These are phyloP conservation scores for Colletotrichum sp. DNA, from an alignment of 2,329 filamentous ascomycete species.

Conservation along the genomic window DNA sequence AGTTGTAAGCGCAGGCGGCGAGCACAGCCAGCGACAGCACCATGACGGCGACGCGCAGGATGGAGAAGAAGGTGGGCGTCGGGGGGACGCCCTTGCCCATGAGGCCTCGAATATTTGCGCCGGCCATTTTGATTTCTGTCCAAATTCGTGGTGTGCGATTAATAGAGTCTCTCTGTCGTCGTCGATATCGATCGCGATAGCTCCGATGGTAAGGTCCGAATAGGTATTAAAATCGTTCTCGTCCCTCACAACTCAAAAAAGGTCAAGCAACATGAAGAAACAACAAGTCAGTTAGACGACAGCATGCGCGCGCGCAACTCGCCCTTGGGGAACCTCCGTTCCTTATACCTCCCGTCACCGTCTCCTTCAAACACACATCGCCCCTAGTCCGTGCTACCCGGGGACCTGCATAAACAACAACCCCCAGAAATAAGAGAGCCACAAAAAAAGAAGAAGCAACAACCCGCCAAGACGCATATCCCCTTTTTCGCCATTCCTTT, in stretches of 20 bases:
- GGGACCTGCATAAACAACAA: not conserved
- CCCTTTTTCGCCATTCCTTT: not conserved
- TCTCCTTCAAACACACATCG: not conserved
- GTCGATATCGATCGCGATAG: not conserved
- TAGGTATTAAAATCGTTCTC: not conserved
- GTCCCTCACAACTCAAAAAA: not conserved
- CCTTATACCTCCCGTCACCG: not conserved
- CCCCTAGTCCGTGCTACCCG: not conserved
- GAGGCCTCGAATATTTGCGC: constrained; percentile 31
- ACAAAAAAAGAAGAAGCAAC: not conserved
- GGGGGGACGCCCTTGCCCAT: constrained; percentile 40
- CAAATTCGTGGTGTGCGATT: not conserved
- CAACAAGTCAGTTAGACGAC: not conserved
- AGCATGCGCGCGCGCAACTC: not conserved
- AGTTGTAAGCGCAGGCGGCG: constrained; percentile 43
- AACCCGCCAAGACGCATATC: not conserved
- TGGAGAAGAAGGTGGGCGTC: constrained; percentile 39
- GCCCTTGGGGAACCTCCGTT: not conserved
- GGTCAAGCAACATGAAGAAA: not conserved
- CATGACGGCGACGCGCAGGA: constrained; percentile 41
- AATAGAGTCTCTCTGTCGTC: not conserved
- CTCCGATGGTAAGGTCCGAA: not conserved
- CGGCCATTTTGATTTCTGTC: not conserved
- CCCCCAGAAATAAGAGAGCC: not conserved
- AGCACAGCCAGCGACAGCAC: constrained; percentile 44